Percentiles rank a stretch among this genome's conserved stretches.
Conservation (phyloP, 441 rosid species). For the Populus hybrid region DNA sequence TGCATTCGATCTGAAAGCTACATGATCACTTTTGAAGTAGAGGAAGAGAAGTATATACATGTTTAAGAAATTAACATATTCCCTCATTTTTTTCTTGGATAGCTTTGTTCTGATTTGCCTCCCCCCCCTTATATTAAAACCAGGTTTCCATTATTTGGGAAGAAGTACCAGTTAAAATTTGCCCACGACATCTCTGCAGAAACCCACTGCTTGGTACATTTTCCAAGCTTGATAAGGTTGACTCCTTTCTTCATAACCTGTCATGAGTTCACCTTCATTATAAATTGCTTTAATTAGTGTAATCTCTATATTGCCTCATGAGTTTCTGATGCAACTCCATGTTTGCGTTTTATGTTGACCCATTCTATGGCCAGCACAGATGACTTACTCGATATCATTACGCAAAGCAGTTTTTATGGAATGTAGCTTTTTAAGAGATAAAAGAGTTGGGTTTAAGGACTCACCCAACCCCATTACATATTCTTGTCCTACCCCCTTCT, state of each 20-base stretch:
- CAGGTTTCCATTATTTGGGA: constrained; percentile 97
- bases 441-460: too few species aligned
- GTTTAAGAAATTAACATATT: neutral
- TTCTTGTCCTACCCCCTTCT: neutral
- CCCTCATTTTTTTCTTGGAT: neutral
- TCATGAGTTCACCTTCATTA: neutral
- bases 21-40: constrained; percentile 89
- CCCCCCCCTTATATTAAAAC: constrained; percentile 6
- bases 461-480: too few species aligned
- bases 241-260: neutral
- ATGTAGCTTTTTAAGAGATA: too few species aligned
- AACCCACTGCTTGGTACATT: constrained; percentile 96
- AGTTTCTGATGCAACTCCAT: neutral
- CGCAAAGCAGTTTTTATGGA: too few species aligned
- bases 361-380: neutral
- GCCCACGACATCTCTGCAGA: constrained; percentile 73
- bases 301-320: neutral
- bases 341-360: neutral
- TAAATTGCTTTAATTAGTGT: neutral
- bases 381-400: too few species aligned
- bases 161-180: constrained; percentile 89
- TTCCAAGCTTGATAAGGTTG: constrained; percentile 95
- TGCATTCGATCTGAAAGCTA: constrained; percentile 95
- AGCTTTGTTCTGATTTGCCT: constrained; percentile 12
- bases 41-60: constrained; percentile 85